Conservation (phyloP, 2,329 filamentous ascomycete species). For the Cladobotryum protrusum region DNA sequence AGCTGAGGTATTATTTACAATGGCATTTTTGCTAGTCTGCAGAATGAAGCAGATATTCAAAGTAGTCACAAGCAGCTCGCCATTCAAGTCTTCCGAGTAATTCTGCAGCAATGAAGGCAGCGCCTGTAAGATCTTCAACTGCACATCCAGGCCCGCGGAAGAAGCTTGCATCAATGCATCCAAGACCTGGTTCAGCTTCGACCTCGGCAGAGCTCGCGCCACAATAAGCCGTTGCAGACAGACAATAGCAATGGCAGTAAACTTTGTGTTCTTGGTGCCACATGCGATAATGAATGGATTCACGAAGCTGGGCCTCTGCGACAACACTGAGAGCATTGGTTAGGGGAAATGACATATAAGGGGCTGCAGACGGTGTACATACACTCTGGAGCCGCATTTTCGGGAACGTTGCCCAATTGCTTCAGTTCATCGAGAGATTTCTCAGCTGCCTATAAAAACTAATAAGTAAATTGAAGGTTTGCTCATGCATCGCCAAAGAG, state of each 20-base stretch:
- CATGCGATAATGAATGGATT: constrained; percentile 94
- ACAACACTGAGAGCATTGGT: constrained; percentile 58
- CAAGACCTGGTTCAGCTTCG: constrained; percentile 77
- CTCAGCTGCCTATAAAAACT: constrained; percentile 67
- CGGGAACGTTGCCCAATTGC: constrained; percentile 28
- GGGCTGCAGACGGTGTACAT: constrained; percentile 12
- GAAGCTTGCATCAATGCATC: constrained; percentile 83
- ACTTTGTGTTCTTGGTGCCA: constrained; percentile 81
- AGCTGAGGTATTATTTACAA: constrained; percentile 91
- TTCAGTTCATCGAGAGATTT: constrained; percentile 89
- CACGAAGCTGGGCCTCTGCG: constrained; percentile 74
- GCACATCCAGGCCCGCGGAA: constrained; percentile 76
- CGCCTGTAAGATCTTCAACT: constrained; percentile 91
- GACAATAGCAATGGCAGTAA: constrained; percentile 78
- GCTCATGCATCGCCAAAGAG: background rate
- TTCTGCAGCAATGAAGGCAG: constrained; percentile 86
- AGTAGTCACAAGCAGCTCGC: constrained; percentile 72
- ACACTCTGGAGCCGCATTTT: constrained; percentile 35
- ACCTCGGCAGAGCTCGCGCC: constrained; percentile 68
- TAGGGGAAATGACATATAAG: constrained; percentile 12
- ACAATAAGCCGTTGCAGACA: constrained; percentile 87
- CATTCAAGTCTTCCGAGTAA: constrained; percentile 74
- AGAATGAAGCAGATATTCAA: constrained; percentile 88
- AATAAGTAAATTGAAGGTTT: background rate
- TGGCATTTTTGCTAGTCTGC: constrained; percentile 84